A percentile compares a stretch with the other conserved stretches of the same genome.
Conservation (phyloP, 768 basidiomycete genomes). For the Boletus huronensis region DNA sequence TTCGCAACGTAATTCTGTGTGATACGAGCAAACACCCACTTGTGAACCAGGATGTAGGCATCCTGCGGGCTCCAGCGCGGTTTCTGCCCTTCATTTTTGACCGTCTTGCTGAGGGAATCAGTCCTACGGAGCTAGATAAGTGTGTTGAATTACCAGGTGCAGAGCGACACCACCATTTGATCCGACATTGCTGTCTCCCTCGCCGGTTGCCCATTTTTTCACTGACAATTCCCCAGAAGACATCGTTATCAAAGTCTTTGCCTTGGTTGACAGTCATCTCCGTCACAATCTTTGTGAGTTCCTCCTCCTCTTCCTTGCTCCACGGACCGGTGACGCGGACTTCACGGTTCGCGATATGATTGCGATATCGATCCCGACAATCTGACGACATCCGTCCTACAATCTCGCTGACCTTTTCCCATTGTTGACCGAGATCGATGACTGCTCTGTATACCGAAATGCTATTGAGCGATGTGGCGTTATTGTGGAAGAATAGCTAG, state of each 20-base stretch:
- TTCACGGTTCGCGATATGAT: constrained; percentile 70
- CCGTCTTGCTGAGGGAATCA: constrained; percentile 65
- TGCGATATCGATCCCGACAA: constrained; percentile 83
- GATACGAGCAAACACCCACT: constrained; percentile 39
- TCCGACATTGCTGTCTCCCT: constrained; percentile 80
- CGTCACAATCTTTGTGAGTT: constrained; percentile 69
- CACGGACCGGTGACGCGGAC: constrained; percentile 64
- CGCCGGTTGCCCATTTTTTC: constrained; percentile 73
- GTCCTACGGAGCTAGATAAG: constrained; percentile 47
- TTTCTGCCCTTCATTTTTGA: constrained; percentile 69
- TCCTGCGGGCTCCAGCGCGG: constrained; percentile 75
- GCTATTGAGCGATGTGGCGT: background rate
- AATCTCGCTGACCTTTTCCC: constrained; percentile 70
- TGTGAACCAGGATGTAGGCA: constrained; percentile 77
- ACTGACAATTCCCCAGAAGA: constrained; percentile 80
- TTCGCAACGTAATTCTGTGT: background rate
- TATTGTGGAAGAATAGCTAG: background rate
- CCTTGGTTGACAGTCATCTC: constrained; percentile 71
- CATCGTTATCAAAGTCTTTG: constrained; percentile 71
- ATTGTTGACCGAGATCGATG: constrained; percentile 63
- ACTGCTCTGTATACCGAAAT: constrained; percentile 52
- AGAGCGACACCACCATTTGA: constrained; percentile 64
- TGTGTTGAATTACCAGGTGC: background rate
- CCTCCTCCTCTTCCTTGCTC: constrained; percentile 77
- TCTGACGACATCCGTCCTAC: constrained; percentile 78